These are phyloP conservation scores for Rutstroemia sp. DNA, from an alignment of 2,329 filamentous ascomycete genomes.

Conservation along the genomic window DNA sequence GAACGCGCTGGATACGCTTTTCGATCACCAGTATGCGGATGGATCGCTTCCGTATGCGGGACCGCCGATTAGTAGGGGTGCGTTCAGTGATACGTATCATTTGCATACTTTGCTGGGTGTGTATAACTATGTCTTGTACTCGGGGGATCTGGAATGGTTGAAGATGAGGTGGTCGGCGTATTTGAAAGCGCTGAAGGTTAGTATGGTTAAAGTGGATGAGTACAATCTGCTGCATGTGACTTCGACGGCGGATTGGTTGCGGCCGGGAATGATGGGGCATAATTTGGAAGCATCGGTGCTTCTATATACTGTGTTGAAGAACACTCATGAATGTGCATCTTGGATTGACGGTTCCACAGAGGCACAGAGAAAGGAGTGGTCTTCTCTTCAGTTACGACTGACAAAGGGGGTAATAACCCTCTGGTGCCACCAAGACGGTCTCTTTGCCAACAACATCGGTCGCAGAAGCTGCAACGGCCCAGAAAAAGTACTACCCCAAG, in stretches of 20 bases:
- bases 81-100: conserved; percentile 50
- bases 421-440: conserved; percentile 33
- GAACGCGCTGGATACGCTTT: conserved; percentile 42
- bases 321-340: conserved; percentile 37
- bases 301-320: conserved; percentile 25
- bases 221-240: conserved; percentile 30
- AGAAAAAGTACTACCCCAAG: conserved; percentile 49
- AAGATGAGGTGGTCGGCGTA: conserved; percentile 42
- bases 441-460: conserved; percentile 44
- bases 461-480: conserved; percentile 37
- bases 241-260: conserved; percentile 24
- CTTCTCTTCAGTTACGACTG: conserved; percentile 11
- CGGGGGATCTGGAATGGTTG: conserved; percentile 46
- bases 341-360: conserved; percentile 27
- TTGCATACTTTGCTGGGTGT: conserved; percentile 51
- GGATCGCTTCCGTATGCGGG: conserved; percentile 45
- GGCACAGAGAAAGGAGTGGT: conserved; percentile 11
- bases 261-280: conserved; percentile 26
- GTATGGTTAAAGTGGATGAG: conserved; percentile 37
- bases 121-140: conserved; percentile 50
- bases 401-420: conserved; percentile 17
- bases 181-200: conserved; percentile 36
- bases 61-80: conserved; percentile 36
- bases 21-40: conserved; percentile 28
- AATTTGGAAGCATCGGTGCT: conserved; percentile 28